A percentile compares a stretch with the other conserved stretches of the same genome.
phyloP scores from a whole-genome alignment of 1,139 yeast genomes.

The Scheffersomyces illinoinensis region DNA sequence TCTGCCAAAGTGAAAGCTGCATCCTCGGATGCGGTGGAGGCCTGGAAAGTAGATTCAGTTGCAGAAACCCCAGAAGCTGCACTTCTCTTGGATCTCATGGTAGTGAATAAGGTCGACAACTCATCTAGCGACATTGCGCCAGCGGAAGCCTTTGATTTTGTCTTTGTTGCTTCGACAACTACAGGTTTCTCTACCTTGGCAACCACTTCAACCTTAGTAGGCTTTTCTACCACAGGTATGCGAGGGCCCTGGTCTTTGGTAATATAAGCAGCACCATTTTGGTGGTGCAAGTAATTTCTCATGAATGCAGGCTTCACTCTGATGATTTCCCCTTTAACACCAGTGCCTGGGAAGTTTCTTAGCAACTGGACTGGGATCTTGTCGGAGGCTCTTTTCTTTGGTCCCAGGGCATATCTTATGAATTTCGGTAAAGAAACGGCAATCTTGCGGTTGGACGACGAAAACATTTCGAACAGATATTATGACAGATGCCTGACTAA shows the following conservation, averaged over 20 bases:
- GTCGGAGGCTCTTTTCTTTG: conserved; percentile 20
- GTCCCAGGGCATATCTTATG: conserved; percentile 12
- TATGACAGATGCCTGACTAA: not conserved
- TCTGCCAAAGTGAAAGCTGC: conserved; percentile 30
- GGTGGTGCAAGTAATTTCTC: conserved; percentile 74
- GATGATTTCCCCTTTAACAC: conserved; percentile 70
- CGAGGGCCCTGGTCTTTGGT: conserved; percentile 53
- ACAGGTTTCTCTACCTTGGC: conserved; percentile 5
- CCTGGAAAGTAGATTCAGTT: conserved; percentile 3
- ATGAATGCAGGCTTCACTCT: conserved; percentile 79
- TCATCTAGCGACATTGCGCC: conserved; percentile 42
- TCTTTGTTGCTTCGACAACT: conserved; percentile 5
- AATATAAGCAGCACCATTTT: conserved; percentile 73
- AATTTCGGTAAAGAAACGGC: conserved; percentile 8
- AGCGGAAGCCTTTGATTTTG: conserved; percentile 7
- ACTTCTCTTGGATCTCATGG: conserved; percentile 21
- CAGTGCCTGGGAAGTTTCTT: conserved; percentile 61
- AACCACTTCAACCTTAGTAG: conserved; percentile 10
- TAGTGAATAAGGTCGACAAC: conserved; percentile 37
- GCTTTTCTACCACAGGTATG: conserved; percentile 57
- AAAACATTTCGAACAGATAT: conserved; percentile 3
- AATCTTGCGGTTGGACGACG: conserved; percentile 5
- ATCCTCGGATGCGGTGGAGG: conserved; percentile 12
- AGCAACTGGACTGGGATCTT: conserved; percentile 71
- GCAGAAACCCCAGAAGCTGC: not conserved